Evolutionary conservation across 805 yeast genomes (phyloP).

Genomic region (Cyberlindnera galapagoensis): DNA sequence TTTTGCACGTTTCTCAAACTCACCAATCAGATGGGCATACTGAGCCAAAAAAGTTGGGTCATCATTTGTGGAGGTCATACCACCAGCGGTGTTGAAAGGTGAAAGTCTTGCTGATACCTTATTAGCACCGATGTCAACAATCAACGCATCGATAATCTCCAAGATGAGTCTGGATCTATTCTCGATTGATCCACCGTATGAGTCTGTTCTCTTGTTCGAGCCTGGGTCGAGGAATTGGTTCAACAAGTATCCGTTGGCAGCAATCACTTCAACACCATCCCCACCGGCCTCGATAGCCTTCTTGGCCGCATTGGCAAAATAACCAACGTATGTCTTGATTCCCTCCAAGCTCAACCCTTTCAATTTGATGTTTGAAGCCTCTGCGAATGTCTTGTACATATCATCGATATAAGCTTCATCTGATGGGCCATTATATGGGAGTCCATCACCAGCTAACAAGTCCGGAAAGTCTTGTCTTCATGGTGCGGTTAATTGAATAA

Average conservation of each 20-base stretch:
- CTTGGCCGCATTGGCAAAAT: constrained; percentile 31
- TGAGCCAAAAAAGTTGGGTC: constrained; percentile 29
- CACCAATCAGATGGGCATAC: constrained; percentile 31
- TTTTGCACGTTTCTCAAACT: constrained; percentile 31
- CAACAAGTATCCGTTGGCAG: constrained; percentile 58
- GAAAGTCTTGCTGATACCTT: constrained; percentile 49
- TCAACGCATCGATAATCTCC: constrained; percentile 41
- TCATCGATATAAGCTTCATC: constrained; percentile 29
- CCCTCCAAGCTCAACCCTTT: constrained; percentile 29
- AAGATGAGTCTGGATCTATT: constrained; percentile 45
- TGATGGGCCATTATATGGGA: constrained; percentile 31
- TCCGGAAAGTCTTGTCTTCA: constrained; percentile 35
- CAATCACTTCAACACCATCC: constrained; percentile 62
- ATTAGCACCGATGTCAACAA: constrained; percentile 39
- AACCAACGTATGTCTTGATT: constrained; percentile 22
- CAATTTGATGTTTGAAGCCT: constrained; percentile 22
- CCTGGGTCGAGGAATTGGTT: constrained; percentile 50
- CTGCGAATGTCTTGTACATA: constrained; percentile 27
- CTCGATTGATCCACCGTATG: constrained; percentile 58
- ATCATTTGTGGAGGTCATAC: constrained; percentile 30
- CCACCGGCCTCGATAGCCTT: constrained; percentile 28
- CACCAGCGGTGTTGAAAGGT: constrained; percentile 35
- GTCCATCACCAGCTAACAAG: constrained; percentile 27
- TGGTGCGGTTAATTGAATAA: constrained; percentile 47
- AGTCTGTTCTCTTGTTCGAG: constrained; percentile 49